Conservation (phyloP, 805 yeast genomes). For the Metschnikowia dekortorum region DNA sequence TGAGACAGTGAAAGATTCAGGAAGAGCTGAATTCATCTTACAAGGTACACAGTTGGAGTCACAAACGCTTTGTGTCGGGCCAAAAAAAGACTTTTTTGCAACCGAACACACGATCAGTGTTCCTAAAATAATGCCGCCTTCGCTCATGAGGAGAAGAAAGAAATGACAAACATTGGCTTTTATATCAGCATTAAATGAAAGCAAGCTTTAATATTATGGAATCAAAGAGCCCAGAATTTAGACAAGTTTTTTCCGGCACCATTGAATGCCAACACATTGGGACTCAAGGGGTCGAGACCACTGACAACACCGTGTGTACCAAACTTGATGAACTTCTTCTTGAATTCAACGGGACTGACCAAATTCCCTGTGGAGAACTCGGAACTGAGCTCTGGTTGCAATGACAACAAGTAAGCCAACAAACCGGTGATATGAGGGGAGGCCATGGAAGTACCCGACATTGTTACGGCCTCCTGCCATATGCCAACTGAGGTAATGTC, state of each 20-base stretch:
- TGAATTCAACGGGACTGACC: conserved; percentile 37
- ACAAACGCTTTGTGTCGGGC: conserved; percentile 13
- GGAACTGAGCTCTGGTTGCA: conserved; percentile 16
- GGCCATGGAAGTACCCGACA: conserved; percentile 82
- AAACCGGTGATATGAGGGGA: conserved; percentile 71
- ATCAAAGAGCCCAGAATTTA: conserved; percentile 14
- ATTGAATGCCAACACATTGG: conserved; percentile 50
- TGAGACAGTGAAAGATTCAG: conserved; percentile 41
- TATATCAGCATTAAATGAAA: background rate
- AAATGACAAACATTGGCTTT: background rate
- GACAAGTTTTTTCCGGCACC: conserved; percentile 19
- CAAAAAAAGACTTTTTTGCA: conserved; percentile 10
- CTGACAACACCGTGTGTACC: conserved; percentile 48
- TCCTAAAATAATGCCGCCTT: conserved; percentile 15
- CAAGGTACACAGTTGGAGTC: conserved; percentile 38
- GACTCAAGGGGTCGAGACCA: conserved; percentile 48
- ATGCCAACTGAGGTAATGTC: conserved; percentile 58
- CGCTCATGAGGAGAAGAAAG: conserved; percentile 12
- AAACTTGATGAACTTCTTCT: conserved; percentile 36
- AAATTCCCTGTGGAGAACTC: conserved; percentile 40
- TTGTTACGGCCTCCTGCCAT: conserved; percentile 12
- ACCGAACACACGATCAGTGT: conserved; percentile 5
- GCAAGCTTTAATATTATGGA: background rate
- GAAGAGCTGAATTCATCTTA: conserved; percentile 44
- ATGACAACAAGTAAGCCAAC: conserved; percentile 46